These are phyloP conservation scores for Talaromyces amestolkiae DNA, from an alignment of 2,329 filamentous ascomycete genomes.

Conservation along the genomic window DNA sequence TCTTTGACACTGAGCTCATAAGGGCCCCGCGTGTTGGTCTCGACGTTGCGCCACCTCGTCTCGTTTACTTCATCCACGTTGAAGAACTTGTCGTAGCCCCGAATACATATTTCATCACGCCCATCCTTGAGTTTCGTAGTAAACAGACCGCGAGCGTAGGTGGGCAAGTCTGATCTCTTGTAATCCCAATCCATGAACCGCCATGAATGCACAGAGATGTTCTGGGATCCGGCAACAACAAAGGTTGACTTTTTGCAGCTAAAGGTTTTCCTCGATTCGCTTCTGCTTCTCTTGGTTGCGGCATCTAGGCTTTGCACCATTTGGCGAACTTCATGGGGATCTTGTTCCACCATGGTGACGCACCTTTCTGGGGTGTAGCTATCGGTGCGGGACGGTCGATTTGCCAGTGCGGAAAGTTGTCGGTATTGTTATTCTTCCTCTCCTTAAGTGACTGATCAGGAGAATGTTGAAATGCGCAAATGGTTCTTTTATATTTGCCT, in stretches of 20 bases:
- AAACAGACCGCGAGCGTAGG: constrained; percentile 90
- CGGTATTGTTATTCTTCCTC: not conserved
- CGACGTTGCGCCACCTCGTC: constrained; percentile 80
- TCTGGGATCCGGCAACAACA: constrained; percentile 61
- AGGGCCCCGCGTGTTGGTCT: constrained; percentile 72
- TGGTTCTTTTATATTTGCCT: not conserved
- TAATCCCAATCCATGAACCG: constrained; percentile 94
- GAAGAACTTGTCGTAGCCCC: constrained; percentile 99
- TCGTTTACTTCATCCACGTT: constrained; percentile 78
- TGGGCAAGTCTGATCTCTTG: constrained; percentile 80
- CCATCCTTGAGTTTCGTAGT: constrained; percentile 69
- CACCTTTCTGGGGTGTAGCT: not conserved
- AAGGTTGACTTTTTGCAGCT: constrained; percentile 81
- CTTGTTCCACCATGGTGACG: constrained; percentile 62
- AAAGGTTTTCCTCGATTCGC: constrained; percentile 57
- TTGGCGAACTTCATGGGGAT: constrained; percentile 63
- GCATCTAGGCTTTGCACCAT: constrained; percentile 65
- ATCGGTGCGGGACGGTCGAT: not conserved
- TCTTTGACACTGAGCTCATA: constrained; percentile 97
- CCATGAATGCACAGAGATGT: constrained; percentile 81
- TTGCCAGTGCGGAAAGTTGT: not conserved
- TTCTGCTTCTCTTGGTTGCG: constrained; percentile 49
- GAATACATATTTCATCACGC: constrained; percentile 72
- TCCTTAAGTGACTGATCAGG: not conserved
- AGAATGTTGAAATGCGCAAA: not conserved